Evolutionary conservation across 805 yeast species (phyloP).

Genomic region (Pichia scutulata): DNA sequence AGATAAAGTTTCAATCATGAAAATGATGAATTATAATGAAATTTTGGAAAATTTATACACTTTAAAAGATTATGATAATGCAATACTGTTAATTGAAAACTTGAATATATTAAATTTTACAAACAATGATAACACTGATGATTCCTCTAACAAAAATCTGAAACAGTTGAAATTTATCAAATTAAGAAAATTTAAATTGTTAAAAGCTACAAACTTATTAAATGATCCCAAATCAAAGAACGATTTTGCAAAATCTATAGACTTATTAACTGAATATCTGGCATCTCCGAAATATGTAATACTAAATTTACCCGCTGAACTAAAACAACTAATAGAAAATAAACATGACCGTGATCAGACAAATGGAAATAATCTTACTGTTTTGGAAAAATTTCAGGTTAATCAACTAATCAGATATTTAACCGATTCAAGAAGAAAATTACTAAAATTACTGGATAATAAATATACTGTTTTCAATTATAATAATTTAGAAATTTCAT

Average conservation of each 20-base stretch:
- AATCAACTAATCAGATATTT: constrained; percentile 37
- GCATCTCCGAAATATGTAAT: constrained; percentile 55
- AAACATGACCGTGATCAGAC: neutral
- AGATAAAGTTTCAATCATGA: constrained; percentile 18
- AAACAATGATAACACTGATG: neutral
- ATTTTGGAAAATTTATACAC: constrained; percentile 25
- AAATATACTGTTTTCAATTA: constrained; percentile 31
- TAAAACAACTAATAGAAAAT: constrained; percentile 8
- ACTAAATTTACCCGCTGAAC: constrained; percentile 33
- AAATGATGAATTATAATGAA: constrained; percentile 23
- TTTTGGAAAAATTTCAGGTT: constrained; percentile 7
- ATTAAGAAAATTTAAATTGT: constrained; percentile 38
- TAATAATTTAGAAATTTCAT: constrained; percentile 39
- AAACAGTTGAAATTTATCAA: constrained; percentile 27
- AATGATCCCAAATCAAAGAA: constrained; percentile 14
- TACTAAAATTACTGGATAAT: constrained; percentile 34
- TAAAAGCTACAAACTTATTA: constrained; percentile 29
- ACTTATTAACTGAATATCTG: constrained; percentile 41
- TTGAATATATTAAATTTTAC: constrained; percentile 22
- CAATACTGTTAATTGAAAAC: constrained; percentile 35
- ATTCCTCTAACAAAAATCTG: constrained; percentile 12
- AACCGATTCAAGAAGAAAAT: constrained; percentile 46
- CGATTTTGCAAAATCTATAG: constrained; percentile 32
- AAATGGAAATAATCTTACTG: neutral
- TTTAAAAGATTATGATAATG: constrained; percentile 31